Evolutionary conservation across 768 basidiomycete species (phyloP), one percentile per base, ranked within the genome.

Genomic region (Clavulina sp.): DNA sequence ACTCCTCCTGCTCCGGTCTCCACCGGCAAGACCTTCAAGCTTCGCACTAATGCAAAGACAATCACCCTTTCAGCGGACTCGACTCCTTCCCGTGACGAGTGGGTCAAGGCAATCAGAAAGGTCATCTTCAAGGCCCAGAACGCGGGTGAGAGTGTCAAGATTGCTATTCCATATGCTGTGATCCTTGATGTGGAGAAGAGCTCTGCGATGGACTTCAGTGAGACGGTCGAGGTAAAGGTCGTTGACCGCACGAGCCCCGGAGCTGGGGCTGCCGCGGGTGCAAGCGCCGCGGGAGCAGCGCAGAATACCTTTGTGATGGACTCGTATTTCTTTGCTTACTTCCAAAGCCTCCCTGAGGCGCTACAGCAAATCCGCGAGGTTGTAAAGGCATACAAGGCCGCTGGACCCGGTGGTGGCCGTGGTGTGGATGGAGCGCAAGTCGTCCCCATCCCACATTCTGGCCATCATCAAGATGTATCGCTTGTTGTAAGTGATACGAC

Each of bases 41-140:
- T 96, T 21, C 71, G 84, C 30, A 92, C 89, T 4, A 83, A 83
- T 59, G 80, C 87, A 62, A 83, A 81, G 66, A 74, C 69, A 13
- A 70, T 91, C 48, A 62, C 75, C 26, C 64, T 95, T 49, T 74
- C 73, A 33, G 82, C 84, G 7, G 84, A 91, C 59, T 88, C 85
- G 26, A 67, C 79, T 5, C 80, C 84, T 1, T 87, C 81, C 61
- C 75, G 86, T 44, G 81, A 89, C 44, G 89, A 93, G 66, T 99
- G 93, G 93, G 81, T 97, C 44, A 96, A 95, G 64, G 81, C 87
- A 5, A 80, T 99, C 54, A 77, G 81, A 53, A 93, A 84, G 65
- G 68, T 91, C 51, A 89, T 96, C 51, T 92, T 97, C 70, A 88
- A 89, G 62, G 81, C 84, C 16, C 92, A 96, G 68, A 95, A 96